These are phyloP conservation scores for Fusarium mundagurra DNA, from an alignment of 2,329 filamentous ascomycete species.

Conservation along the genomic window DNA sequence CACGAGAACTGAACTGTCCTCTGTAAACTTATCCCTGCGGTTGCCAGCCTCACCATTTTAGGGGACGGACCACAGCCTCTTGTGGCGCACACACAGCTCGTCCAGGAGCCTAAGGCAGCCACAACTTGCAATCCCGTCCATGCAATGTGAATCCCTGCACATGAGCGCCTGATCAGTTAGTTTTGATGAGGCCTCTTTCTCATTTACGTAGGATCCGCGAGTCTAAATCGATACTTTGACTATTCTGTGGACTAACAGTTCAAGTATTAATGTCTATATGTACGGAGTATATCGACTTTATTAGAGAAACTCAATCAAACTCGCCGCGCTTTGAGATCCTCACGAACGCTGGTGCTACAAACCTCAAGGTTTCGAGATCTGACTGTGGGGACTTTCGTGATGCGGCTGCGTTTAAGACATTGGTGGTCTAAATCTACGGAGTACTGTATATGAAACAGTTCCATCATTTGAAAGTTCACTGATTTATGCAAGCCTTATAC, in stretches of 20 bases:
- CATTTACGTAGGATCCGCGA: neutral
- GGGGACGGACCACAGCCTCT: constrained; percentile 16
- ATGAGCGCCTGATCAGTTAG: constrained; percentile 23
- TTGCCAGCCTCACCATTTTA: constrained; percentile 33
- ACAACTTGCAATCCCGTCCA: neutral
- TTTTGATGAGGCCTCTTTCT: constrained; percentile 17
- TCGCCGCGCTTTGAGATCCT: constrained; percentile 1
- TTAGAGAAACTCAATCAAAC: neutral
- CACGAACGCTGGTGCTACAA: neutral
- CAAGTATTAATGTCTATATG: neutral
- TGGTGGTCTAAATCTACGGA: neutral
- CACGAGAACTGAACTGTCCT: constrained; percentile 35
- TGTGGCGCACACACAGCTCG: constrained; percentile 11
- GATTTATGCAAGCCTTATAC: neutral
- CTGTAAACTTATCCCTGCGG: neutral
- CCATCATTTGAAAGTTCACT: neutral
- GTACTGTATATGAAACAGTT: constrained; percentile 9
- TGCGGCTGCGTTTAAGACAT: constrained; percentile 24
- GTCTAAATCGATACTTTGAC: neutral
- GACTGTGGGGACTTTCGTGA: constrained; percentile 19
- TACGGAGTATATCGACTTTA: neutral
- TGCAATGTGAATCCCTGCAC: constrained; percentile 4
- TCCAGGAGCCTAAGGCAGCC: constrained; percentile 31
- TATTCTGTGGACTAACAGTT: neutral
- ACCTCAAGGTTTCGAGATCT: constrained; percentile 7